Evolutionary conservation across 164 flowering plant genomes (phyloP).

Genomic region (Berberis thunbergii): DNA sequence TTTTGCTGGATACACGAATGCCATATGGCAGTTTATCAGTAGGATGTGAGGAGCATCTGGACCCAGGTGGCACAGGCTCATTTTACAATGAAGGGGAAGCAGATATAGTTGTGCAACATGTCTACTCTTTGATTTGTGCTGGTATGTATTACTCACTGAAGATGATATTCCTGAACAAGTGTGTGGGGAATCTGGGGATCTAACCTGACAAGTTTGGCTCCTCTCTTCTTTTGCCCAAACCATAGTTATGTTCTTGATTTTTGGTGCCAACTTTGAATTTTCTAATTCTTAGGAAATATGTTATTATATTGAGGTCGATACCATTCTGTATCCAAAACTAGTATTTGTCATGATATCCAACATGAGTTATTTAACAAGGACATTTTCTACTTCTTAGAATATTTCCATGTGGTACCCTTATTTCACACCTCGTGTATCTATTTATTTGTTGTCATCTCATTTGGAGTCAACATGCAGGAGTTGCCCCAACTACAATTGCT

Average conservation of each 20-base stretch:
- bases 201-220: too few species aligned
- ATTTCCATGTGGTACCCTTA: too few species aligned
- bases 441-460: background rate
- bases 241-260: too few species aligned
- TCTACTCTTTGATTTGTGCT: slow-evolving; percentile 59
- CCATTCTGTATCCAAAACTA: too few species aligned
- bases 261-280: too few species aligned
- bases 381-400: too few species aligned
- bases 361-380: too few species aligned
- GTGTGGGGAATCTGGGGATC: background rate
- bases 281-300: too few species aligned
- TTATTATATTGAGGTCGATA: too few species aligned
- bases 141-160: slow-evolving; percentile 31
- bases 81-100: slow-evolving; percentile 96
- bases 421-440: background rate
- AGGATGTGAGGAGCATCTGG: slow-evolving; percentile 86
- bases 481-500: slow-evolving; percentile 59
- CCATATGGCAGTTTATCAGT: slow-evolving; percentile 81
- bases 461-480: slow-evolving; percentile 42
- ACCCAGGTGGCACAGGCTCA: slow-evolving; percentile 94
- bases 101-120: slow-evolving; percentile 79
- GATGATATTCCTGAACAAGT: background rate
- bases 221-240: too few species aligned
- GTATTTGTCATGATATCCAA: too few species aligned
- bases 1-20: slow-evolving; percentile 88